These are phyloP conservation scores for Ophiostoma triangulosporum DNA, from an alignment of 2,329 filamentous ascomycete species.

Conservation along the genomic window DNA sequence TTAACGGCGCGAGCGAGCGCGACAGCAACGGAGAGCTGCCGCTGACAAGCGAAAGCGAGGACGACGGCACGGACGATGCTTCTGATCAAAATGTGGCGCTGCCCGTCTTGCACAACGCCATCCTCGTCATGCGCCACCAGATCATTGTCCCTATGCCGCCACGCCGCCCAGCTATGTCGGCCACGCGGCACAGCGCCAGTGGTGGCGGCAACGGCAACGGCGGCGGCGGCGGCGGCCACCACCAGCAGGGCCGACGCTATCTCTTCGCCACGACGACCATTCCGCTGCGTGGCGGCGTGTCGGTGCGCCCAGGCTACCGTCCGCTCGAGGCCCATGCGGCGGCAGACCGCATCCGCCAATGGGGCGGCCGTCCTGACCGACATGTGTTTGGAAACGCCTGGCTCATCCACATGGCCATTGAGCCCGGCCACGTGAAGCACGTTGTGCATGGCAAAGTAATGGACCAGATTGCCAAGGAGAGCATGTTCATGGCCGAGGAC, in stretches of 20 bases:
- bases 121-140: conserved; percentile 11
- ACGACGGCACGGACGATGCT: background rate
- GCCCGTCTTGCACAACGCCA: conserved; percentile 3
- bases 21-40: background rate
- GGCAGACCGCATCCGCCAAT: conserved; percentile 8
- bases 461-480: conserved; percentile 7
- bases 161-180: background rate
- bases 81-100: too few relatives aligned
- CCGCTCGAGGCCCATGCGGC: conserved; percentile 9
- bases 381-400: conserved; percentile 14
- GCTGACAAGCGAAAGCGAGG: background rate
- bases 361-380: conserved; percentile 11
- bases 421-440: conserved; percentile 10
- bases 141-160: conserved; percentile 9
- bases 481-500: background rate
- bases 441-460: conserved; percentile 5
- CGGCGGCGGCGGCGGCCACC: background rate
- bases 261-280: conserved; percentile 12
- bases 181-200: background rate
- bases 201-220: background rate
- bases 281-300: conserved; percentile 10
- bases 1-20: background rate
- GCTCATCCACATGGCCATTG: conserved; percentile 12
- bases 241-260: conserved; percentile 8
- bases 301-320: conserved; percentile 12